Evolutionary conservation across 31 red algal genomes (phyloP).

Genomic region (Asparagopsis taxiformis): DNA sequence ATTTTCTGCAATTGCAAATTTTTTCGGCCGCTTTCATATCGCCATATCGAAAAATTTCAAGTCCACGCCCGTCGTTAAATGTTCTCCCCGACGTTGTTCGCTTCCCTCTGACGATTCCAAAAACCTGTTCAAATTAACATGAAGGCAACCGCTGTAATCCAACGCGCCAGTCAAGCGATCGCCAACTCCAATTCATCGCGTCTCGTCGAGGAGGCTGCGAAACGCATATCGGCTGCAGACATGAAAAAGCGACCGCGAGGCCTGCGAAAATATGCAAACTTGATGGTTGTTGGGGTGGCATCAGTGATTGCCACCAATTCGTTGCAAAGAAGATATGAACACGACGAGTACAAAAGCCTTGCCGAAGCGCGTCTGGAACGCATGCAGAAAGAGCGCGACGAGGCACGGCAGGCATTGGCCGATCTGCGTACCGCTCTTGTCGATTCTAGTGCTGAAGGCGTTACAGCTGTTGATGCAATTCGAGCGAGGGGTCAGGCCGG

Average conservation of each 20-base stretch:
- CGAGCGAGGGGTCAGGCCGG: background rate
- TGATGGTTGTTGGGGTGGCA: constrained; percentile 34
- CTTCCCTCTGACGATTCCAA: no score
- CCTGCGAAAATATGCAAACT: constrained; percentile 27
- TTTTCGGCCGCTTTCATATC: no score
- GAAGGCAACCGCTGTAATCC: background rate
- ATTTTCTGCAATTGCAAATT: no score
- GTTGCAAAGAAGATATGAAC: constrained; percentile 22
- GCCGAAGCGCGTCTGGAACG: constrained; percentile 20
- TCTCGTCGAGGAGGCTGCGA: constrained; percentile 40
- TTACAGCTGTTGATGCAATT: constrained; percentile 13
- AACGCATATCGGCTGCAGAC: constrained; percentile 8
- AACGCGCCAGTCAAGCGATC: constrained; percentile 31
- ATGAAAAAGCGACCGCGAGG: constrained; percentile 12
- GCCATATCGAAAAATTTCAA: no score
- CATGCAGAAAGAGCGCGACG: constrained; percentile 33
- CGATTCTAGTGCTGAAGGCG: constrained; percentile 4
- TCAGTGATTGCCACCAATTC: constrained; percentile 24
- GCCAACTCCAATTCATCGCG: constrained; percentile 25
- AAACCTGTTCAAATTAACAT: no score
- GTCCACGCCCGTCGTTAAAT: no score
- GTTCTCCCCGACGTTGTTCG: no score
- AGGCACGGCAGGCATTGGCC: background rate
- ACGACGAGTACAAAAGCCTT: constrained; percentile 12
- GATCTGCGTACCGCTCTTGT: constrained; percentile 5